Evolutionary conservation across 202 grass and related monocot species (phyloP), one percentile per base, ranked within the genome.

Genomic region (Zizania palustris): DNA sequence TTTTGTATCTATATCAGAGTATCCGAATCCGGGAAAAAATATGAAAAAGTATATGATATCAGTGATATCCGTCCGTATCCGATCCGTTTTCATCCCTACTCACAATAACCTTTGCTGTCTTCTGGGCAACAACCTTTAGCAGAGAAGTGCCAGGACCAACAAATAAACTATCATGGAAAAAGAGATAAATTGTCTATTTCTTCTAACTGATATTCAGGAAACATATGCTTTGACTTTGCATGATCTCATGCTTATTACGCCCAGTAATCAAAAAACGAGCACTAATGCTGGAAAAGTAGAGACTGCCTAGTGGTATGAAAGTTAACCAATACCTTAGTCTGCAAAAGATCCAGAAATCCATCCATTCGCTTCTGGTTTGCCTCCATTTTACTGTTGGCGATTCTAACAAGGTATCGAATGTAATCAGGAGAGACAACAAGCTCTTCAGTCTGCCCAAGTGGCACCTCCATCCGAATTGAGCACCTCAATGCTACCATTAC

Each of bases 391-490:
- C 49, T 58, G 75, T 97, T 97, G 68, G 94, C 91, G 36, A 92
- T 90, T 42, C 49, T 81, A 73, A 93, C 89, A 68, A 97, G 82
- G 82, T 92, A 94, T 0, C 45, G 78, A 45, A 97, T 57, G 45
- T 97, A 94, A 33, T 92, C 80, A 3, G 74, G 84, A 56, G 89
- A 78, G 60, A 93, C 84, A 48, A 86, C 65, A 58, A 97, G 76
- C 69, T 59, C 60, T 64, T 61, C 63, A 28, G 60, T 76, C 61
- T 85, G 68, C 15, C 94, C 94, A 36, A 94, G 80, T 46, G 94
- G 94, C 38, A 97, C 94, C 76, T 97, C 94, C 91, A 97, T 89
- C 56, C 87, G 86, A 74, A 97, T 97, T 15, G 94, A 97, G 82
- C 87, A 92, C 76, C 89, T 73, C 86, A 97, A 78, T 74, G 94